phyloP scores from a whole-genome alignment of 2,329 filamentous ascomycete genomes.

The Achaetomium macrosporum region DNA sequence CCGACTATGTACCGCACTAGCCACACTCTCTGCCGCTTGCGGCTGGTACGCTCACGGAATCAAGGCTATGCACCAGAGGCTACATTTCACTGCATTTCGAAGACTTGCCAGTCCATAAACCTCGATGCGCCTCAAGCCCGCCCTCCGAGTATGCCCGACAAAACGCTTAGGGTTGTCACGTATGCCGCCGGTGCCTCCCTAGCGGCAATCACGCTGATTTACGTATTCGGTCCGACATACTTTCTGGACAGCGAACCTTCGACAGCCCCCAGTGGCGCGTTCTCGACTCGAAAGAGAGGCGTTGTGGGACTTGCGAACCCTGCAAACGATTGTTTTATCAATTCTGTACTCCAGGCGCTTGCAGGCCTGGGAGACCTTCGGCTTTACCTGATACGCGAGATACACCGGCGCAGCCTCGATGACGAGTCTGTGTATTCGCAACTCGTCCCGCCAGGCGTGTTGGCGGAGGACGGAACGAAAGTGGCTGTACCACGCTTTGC shows the following conservation, averaged over 20 bases:
- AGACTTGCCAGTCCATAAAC: neutral
- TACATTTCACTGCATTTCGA: too few species aligned
- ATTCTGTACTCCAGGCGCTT: slow-evolving; percentile 88
- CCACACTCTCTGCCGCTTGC: too few species aligned
- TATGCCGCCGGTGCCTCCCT: slow-evolving; percentile 95
- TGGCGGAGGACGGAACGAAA: slow-evolving; percentile 3
- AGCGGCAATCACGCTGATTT: slow-evolving; percentile 89
- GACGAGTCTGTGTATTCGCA: slow-evolving; percentile 68
- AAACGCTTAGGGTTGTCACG: slow-evolving; percentile 74
- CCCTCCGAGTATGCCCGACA: slow-evolving; percentile 62
- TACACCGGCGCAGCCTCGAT: slow-evolving; percentile 76
- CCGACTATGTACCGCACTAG: too few species aligned
- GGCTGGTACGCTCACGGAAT: too few species aligned
- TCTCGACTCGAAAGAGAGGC: slow-evolving; percentile 62
- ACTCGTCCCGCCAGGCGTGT: slow-evolving; percentile 39
- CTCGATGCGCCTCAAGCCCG: too few species aligned
- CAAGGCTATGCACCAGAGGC: too few species aligned
- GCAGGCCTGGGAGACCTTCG: slow-evolving; percentile 86
- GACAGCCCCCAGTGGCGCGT: slow-evolving; percentile 31
- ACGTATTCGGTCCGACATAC: slow-evolving; percentile 96
- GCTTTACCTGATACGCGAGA: slow-evolving; percentile 86
- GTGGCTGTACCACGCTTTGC: slow-evolving; percentile 6
- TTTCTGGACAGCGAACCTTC: slow-evolving; percentile 79
- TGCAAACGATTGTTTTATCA: slow-evolving; percentile 96
- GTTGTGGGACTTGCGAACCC: slow-evolving; percentile 85